These are phyloP conservation scores for Colletotrichum sp. DNA, from an alignment of 2,329 filamentous ascomycete species.

Conservation along the genomic window DNA sequence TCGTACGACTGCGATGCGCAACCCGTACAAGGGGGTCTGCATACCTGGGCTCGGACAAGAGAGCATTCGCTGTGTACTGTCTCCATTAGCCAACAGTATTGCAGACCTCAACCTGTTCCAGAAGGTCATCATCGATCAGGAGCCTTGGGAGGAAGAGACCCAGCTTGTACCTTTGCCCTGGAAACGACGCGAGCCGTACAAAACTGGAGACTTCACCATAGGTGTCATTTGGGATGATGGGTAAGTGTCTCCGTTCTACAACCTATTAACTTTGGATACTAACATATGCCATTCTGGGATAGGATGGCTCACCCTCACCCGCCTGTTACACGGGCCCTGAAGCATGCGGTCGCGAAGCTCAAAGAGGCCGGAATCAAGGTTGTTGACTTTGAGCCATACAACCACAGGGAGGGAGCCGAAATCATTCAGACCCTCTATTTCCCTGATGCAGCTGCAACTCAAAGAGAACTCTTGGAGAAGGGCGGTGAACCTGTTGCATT, in stretches of 20 bases:
- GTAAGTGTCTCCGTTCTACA: not conserved
- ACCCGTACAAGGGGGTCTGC: constrained; percentile 33
- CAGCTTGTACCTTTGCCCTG: constrained; percentile 44
- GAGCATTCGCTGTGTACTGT: constrained; percentile 33
- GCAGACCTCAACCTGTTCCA: constrained; percentile 42
- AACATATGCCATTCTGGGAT: not conserved
- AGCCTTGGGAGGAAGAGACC: constrained; percentile 47
- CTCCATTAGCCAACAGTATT: constrained; percentile 27
- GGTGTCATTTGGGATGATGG: constrained; percentile 28
- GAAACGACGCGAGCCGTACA: constrained; percentile 28
- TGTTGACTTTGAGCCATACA: constrained; percentile 26
- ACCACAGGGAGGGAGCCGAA: constrained; percentile 24
- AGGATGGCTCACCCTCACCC: constrained; percentile 27
- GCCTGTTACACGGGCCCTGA: constrained; percentile 25
- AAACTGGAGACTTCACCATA: constrained; percentile 14
- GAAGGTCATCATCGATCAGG: constrained; percentile 37
- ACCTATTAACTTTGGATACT: not conserved
- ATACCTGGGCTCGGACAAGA: constrained; percentile 36
- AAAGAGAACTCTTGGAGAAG: constrained; percentile 17
- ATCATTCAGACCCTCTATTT: constrained; percentile 27
- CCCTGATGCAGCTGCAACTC: constrained; percentile 26
- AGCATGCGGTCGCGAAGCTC: constrained; percentile 18
- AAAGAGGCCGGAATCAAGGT: constrained; percentile 25
- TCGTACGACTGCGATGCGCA: constrained; percentile 38
- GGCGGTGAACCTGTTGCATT: constrained; percentile 31